A percentile compares a stretch with the other conserved stretches of the same genome.
Conservation (phyloP, 305 asterid species). For the Fraxinus latifolia region DNA sequence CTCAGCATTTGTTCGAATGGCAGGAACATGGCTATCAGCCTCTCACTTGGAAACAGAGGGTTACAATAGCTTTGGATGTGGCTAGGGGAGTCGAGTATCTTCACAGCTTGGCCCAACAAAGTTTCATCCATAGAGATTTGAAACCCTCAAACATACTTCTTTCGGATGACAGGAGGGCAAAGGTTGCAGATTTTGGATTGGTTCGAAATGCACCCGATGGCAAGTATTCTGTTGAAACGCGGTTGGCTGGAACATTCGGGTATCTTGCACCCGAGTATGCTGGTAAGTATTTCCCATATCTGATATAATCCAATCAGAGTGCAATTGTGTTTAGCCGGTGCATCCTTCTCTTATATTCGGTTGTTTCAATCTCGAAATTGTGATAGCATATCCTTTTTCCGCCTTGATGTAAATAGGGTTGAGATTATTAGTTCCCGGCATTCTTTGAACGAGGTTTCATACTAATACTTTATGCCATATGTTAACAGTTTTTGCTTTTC, state of each 20-base stretch:
- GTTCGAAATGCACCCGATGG: conserved; percentile 90
- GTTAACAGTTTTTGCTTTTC: too few relatives aligned
- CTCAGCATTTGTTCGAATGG: conserved; percentile 82
- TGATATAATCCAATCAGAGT: neutral
- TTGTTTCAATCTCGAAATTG: neutral
- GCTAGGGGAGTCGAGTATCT: conserved; percentile 94
- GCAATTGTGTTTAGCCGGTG: neutral
- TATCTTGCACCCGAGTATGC: conserved; percentile 98
- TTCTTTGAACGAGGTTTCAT: too few relatives aligned
- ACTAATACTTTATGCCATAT: too few relatives aligned
- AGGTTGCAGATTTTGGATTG: conserved; percentile 95
- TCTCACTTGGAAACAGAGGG: conserved; percentile 82
- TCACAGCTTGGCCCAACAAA: conserved; percentile 87
- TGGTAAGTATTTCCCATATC: conserved; percentile 37
- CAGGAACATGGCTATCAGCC: conserved; percentile 52
- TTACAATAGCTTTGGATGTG: conserved; percentile 79
- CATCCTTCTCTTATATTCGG: neutral
- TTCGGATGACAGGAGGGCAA: conserved; percentile 92
- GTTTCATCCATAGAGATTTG: conserved; percentile 87
- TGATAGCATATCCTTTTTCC: neutral
- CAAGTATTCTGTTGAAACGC: conserved; percentile 86
- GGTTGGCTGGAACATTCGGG: conserved; percentile 89
- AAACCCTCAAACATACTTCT: conserved; percentile 89
- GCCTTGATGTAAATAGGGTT: too few relatives aligned
- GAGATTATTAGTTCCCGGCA: neutral